A percentile compares a stretch with the other conserved stretches of the same genome.
Evolutionary conservation across 805 yeast species (phyloP).

Genomic region (Metschnikowia corniflorae): DNA sequence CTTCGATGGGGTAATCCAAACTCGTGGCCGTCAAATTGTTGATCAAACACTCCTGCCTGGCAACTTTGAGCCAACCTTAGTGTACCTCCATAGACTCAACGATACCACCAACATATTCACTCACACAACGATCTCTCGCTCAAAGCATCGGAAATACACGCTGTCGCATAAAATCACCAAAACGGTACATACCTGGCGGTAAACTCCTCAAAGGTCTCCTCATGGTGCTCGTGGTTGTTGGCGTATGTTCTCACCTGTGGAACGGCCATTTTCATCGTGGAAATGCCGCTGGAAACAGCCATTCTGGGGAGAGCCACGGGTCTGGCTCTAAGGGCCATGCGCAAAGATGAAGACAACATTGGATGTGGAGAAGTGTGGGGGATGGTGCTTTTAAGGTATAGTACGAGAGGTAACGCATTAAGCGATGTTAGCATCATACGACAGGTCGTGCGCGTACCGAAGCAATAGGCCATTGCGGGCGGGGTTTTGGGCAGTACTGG

Average conservation of each 20-base stretch:
- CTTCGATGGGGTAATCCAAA: no score
- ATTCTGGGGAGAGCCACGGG: slow-evolving; percentile 28
- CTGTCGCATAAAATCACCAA: no score
- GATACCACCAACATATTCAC: no score
- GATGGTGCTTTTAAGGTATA: no score
- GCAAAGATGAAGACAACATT: slow-evolving; percentile 40
- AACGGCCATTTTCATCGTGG: slow-evolving; percentile 21
- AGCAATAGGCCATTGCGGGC: not conserved
- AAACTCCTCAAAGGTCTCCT: slow-evolving; percentile 93
- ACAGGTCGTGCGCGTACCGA: slow-evolving; percentile 15
- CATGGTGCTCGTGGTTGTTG: slow-evolving; percentile 82
- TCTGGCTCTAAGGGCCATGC: slow-evolving; percentile 41
- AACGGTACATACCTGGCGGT: slow-evolving; percentile 59
- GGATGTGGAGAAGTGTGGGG: slow-evolving; percentile 11
- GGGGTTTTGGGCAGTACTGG: not conserved
- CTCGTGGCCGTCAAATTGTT: no score
- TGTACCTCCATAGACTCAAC: no score
- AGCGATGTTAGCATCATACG: slow-evolving; percentile 15
- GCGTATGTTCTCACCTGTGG: slow-evolving; percentile 65
- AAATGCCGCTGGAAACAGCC: slow-evolving; percentile 17
- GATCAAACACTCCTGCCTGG: no score
- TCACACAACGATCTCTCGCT: no score
- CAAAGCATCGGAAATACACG: no score
- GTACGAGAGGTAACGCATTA: no score
- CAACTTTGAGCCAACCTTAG: no score